Evolutionary conservation across 306 rosid species (phyloP).

Genomic region (Sophora flavescens): DNA sequence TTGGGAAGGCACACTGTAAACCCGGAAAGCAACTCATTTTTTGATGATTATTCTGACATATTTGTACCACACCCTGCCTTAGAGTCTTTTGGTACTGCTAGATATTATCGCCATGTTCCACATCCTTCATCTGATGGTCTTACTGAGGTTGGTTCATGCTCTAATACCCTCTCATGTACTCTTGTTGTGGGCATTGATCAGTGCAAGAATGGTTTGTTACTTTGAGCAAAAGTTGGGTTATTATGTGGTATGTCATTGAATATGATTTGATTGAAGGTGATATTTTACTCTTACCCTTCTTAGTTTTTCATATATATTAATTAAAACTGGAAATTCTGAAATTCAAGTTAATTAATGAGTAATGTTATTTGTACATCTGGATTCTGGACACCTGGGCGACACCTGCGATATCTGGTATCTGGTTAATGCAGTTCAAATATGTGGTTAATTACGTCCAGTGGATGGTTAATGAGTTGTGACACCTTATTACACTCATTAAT

Average conservation of each 20-base stretch:
- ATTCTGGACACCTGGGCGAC: too few species aligned
- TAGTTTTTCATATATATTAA: background rate
- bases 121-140: constrained; percentile 75
- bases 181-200: background rate
- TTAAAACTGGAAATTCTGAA: background rate
- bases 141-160: constrained; percentile 69
- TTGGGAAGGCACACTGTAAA: constrained; percentile 64
- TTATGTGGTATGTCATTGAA: constrained; percentile 4
- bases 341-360: too few species aligned
- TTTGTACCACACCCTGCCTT: constrained; percentile 52
- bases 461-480: too few species aligned
- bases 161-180: constrained; percentile 14
- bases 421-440: too few species aligned
- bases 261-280: background rate
- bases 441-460: too few species aligned
- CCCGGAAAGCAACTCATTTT: constrained; percentile 63
- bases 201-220: background rate
- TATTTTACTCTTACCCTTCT: constrained; percentile 2
- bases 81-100: constrained; percentile 61
- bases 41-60: constrained; percentile 73
- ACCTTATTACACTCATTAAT: too few species aligned
- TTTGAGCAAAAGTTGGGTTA: background rate
- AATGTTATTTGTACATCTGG: too few species aligned
- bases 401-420: too few species aligned
- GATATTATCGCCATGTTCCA: constrained; percentile 68